Evolutionary conservation across 768 basidiomycete genomes (phyloP).

Genomic region (Boletus patriciae): DNA sequence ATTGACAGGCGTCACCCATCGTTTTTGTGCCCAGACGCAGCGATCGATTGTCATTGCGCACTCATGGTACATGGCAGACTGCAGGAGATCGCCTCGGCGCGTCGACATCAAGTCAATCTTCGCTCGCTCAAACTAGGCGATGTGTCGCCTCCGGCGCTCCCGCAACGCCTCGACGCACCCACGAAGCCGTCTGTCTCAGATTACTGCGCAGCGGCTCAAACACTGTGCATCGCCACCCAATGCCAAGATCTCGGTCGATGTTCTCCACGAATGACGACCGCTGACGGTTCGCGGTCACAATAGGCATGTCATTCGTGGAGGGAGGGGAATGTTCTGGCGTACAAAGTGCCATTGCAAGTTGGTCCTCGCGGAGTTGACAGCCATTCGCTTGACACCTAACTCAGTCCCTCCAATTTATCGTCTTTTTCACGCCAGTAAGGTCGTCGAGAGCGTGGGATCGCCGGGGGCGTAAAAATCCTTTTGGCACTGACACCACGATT

Average conservation of each 20-base stretch:
- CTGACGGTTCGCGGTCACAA: neutral
- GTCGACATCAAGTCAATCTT: constrained; percentile 24
- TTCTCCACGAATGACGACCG: neutral
- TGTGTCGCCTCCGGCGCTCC: neutral
- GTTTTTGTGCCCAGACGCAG: constrained; percentile 40
- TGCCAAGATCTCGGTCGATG: neutral
- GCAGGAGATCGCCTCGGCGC: constrained; percentile 33
- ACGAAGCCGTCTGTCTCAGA: constrained; percentile 10
- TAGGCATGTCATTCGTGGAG: neutral
- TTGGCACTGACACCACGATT: neutral
- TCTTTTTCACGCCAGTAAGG: too few species aligned
- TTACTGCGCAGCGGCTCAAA: constrained; percentile 18
- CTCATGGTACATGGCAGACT: constrained; percentile 45
- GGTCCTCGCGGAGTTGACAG: neutral
- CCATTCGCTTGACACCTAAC: neutral
- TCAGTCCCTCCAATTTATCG: constrained; percentile 2
- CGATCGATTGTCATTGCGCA: constrained; percentile 51
- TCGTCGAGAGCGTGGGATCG: neutral
- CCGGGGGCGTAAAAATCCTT: neutral
- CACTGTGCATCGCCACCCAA: neutral
- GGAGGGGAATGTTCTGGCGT: neutral
- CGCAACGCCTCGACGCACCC: neutral
- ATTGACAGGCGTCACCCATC: neutral
- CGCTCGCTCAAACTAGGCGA: constrained; percentile 1
- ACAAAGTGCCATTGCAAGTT: neutral